Evolutionary conservation across 495 filamentous ascomycete species (phyloP).

Genomic region (Aspergillus taichungensis): DNA sequence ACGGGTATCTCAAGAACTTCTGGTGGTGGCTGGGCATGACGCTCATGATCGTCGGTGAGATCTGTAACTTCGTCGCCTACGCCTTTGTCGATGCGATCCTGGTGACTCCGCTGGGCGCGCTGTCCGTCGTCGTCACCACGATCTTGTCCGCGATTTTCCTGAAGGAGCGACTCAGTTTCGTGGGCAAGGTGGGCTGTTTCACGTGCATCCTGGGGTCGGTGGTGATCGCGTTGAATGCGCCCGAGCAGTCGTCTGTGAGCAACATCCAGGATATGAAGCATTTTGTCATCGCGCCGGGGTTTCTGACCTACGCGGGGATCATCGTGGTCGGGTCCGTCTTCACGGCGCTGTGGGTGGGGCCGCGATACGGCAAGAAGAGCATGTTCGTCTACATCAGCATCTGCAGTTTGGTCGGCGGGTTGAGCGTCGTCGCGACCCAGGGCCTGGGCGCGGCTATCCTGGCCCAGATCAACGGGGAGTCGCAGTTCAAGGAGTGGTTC

Average conservation of each 20-base stretch:
- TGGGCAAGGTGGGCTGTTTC: slow-evolving; percentile 94
- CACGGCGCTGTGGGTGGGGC: slow-evolving; percentile 74
- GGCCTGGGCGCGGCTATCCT: slow-evolving; percentile 88
- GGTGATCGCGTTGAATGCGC: slow-evolving; percentile 91
- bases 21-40: slow-evolving; percentile 98
- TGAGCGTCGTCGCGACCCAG: slow-evolving; percentile 93
- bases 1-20: slow-evolving; percentile 92
- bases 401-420: slow-evolving; percentile 87
- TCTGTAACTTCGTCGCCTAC: slow-evolving; percentile 97
- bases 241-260: slow-evolving; percentile 70
- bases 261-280: slow-evolving; percentile 90
- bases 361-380: slow-evolving; percentile 87
- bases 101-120: slow-evolving; percentile 89
- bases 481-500: slow-evolving; percentile 97
- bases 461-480: slow-evolving; percentile 67
- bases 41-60: slow-evolving; percentile 93
- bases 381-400: slow-evolving; percentile 97
- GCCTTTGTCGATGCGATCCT: slow-evolving; percentile 95
- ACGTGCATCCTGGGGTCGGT: slow-evolving; percentile 89
- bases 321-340: slow-evolving; percentile 65
- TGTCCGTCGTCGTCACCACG: slow-evolving; percentile 90
- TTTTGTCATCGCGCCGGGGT: slow-evolving; percentile 81
- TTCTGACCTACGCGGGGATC: slow-evolving; percentile 76
- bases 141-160: slow-evolving; percentile 92
- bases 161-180: slow-evolving; percentile 89